A percentile compares a stretch with the other conserved stretches of the same genome.
These are phyloP conservation scores for Nemania diffusa DNA, from an alignment of 2,329 filamentous ascomycete species.

Conservation along the genomic window DNA sequence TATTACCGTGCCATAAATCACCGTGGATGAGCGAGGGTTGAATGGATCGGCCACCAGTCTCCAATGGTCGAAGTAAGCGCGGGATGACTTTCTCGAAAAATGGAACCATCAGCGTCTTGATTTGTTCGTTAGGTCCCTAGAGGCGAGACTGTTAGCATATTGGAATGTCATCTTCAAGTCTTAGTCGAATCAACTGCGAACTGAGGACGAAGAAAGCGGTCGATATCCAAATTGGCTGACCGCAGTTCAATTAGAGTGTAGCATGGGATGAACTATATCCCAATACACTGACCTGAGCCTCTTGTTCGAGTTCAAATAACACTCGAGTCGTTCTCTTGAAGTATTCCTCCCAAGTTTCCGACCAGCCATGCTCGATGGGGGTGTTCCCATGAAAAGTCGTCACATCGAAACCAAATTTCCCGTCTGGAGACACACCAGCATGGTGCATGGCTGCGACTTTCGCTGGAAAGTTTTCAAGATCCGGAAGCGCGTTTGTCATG, in stretches of 20 bases:
- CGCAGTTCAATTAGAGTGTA: background rate
- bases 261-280: background rate
- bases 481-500: background rate
- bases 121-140: background rate
- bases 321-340: background rate
- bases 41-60: conserved; percentile 41
- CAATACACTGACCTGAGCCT: background rate
- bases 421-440: background rate
- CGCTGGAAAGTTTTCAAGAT: background rate
- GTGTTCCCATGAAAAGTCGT: background rate
- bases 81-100: conserved; percentile 46
- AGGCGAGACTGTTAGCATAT: background rate
- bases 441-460: background rate
- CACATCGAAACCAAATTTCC: background rate
- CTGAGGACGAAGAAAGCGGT: background rate
- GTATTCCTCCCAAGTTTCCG: background rate
- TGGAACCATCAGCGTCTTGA: background rate
- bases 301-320: background rate
- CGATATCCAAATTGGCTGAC: background rate
- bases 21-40: conserved; percentile 52
- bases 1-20: conserved; percentile 56
- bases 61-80: conserved; percentile 42
- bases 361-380: background rate
- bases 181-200: background rate
- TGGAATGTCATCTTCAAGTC: background rate